Base-by-base conservation (phyloP, 106 monocot genomes). In the Allium cepa region DNA sequence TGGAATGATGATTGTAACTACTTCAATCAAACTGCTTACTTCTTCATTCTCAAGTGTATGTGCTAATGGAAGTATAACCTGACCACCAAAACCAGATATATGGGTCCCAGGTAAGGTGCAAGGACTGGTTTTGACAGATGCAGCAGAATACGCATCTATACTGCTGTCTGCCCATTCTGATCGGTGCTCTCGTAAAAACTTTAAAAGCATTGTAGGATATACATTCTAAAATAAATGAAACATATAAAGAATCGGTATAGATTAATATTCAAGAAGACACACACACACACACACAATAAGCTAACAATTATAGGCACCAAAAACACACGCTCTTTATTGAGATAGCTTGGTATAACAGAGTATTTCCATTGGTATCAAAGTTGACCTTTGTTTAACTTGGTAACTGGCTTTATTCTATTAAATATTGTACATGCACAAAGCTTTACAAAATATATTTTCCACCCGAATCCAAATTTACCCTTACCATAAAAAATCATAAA, bases 141-240 rank as follows among this genome's bases (percentile, higher is more conserved):
- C 69, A 72, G 90, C 75, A 74, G 71, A 80, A 55, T 80, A 85
- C 7, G 70, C 78, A 73, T 90, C 90, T 58, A 90, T 76, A 57
- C 68, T 85, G 73, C 70, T 73, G 74, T 85, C 85, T 49, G 80
- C 82, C 90, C 90, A 90, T 71, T 90, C 85, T 36, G 90, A 90
- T 47, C 90, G 75, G 47, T 90, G 90, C 51, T 90, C 90, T 18
- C 85, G 64, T 26, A 90, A 64, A 50, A 85, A 90, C 49, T 68
- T 73, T 53, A 85, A 15, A 27, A 90, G 90, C 71, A 83, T 52
- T 68, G 75, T 73, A 59, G 85, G 90, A 78, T 79, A 75, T 11
- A 85, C 75, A 69, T 85, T 79, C 90, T 90, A 66, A 14, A 10
- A 50, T 12, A 66, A 15, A 58, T 8, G 59, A 8, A 71, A 62